phyloP scores from a whole-genome alignment of 106 monocot species.

The Cymbidium sinense region DNA sequence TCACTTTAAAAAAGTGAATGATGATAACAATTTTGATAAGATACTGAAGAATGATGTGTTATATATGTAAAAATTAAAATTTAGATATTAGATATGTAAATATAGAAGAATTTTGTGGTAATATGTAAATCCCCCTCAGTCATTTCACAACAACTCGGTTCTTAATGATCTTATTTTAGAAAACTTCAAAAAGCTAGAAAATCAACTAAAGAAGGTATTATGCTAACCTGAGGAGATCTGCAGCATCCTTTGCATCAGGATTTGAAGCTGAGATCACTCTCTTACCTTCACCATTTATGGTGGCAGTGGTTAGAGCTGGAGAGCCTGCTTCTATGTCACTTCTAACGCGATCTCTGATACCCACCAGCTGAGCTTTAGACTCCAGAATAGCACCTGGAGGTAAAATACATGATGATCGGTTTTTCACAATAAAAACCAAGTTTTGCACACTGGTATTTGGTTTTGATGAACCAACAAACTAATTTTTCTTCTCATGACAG shows the following conservation, averaged over 20 bases:
- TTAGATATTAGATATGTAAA: too few species aligned
- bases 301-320: constrained; percentile 17
- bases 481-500: too few species aligned
- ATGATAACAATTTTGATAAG: too few species aligned
- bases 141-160: too few species aligned
- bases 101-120: too few species aligned
- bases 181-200: not conserved
- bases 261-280: constrained; percentile 61
- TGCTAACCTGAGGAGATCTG: constrained; percentile 81
- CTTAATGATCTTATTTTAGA: too few species aligned
- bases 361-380: constrained; percentile 88
- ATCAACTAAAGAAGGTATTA: not conserved
- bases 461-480: too few species aligned
- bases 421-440: not conserved
- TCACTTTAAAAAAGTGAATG: too few species aligned
- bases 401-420: not conserved
- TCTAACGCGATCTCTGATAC: constrained; percentile 74
- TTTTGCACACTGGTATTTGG: too few species aligned
- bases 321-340: constrained; percentile 45
- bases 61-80: too few species aligned
- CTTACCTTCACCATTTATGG: constrained; percentile 33
- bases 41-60: too few species aligned
- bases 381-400: constrained; percentile 69
- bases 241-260: constrained; percentile 88
- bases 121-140: too few species aligned